A percentile compares a stretch with the other conserved stretches of the same genome.
Conservation (phyloP, 805 yeast species). For the Helenozyma rhizophorensis region DNA sequence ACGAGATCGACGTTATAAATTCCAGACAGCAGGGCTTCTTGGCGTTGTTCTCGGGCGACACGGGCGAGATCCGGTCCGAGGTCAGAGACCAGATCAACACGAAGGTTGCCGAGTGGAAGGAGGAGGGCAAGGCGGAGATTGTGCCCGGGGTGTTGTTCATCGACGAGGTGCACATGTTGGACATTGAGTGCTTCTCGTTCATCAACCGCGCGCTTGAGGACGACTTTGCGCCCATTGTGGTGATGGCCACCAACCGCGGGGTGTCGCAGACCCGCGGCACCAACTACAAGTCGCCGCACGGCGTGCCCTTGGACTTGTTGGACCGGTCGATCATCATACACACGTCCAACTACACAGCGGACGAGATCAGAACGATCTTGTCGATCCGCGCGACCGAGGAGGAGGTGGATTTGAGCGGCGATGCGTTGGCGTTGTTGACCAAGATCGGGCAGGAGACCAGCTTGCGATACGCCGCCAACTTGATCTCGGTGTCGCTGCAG, state of each 20-base stretch:
- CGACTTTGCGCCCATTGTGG: constrained; percentile 93
- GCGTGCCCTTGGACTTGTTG: constrained; percentile 90
- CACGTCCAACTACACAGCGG: constrained; percentile 70
- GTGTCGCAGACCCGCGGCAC: constrained; percentile 92
- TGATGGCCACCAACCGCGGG: constrained; percentile 97
- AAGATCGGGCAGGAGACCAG: constrained; percentile 88
- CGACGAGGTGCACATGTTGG: constrained; percentile 98
- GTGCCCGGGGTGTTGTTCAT: constrained; percentile 96
- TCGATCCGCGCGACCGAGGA: constrained; percentile 91
- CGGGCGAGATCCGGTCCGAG: constrained; percentile 95
- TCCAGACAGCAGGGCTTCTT: constrained; percentile 97
- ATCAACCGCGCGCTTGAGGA: constrained; percentile 95
- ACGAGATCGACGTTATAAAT: constrained; percentile 96
- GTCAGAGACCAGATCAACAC: constrained; percentile 95
- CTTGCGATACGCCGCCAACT: constrained; percentile 86
- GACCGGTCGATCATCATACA: constrained; percentile 93
- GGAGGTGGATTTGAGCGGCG: constrained; percentile 77
- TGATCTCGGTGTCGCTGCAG: constrained; percentile 86
- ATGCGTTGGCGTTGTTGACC: constrained; percentile 82
- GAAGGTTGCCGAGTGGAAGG: constrained; percentile 97
- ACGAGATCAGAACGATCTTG: constrained; percentile 82
- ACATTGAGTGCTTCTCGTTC: constrained; percentile 92
- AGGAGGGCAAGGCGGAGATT: constrained; percentile 97
- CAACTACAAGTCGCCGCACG: constrained; percentile 91
- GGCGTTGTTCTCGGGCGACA: constrained; percentile 92